Base-by-base conservation (phyloP, 2,329 filamentous ascomycete species). In the Colletotrichum cordylinicola region DNA sequence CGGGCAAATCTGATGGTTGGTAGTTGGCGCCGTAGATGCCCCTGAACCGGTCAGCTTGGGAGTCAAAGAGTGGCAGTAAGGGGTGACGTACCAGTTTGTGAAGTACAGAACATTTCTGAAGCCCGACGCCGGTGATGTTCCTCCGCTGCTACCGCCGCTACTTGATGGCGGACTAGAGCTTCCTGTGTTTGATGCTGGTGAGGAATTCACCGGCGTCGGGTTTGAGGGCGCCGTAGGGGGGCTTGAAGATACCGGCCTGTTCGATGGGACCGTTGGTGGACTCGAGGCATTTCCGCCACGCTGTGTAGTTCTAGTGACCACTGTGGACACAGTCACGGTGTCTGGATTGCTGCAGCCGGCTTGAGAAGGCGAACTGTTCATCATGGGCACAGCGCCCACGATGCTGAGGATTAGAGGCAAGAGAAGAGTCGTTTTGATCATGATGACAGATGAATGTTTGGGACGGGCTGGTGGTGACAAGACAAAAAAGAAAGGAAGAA, bases 1-100 rank as follows among this genome's bases (percentile, higher is more conserved):
- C 91, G 0, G 93, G 93, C 9, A 98, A 86, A 77, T 94, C 89
- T 78, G 94, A 89, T 0, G 94, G 94, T 62, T 93, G 88, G 80
- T 91, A 92, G 74, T 92, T 80, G 70, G 83, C 82, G 24, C 82
- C 82, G 39, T 85, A 84, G 52, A 85, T 83, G 27, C 85, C 85
- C 86, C 86, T 87, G 72, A 56, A 9, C 9, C 3, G 35, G 18
- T 79, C 35, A 77, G 60, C 8, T 48, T 33, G 43, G 21, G 21
- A 18, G 27, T 64, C 6, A 67, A 35, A 6, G 18, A 37, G 7
- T 24, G 37, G 18, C 39, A 27, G 27, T 24, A 2, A n/a, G 1
- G 10, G 4, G 10, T 3, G 6, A 76, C 84, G 74, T 78, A 90
- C 89, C 90, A 91, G 77, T 90, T 91, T 12, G 88, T 87, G 73